These are phyloP conservation scores for Ramaria sp. DNA, from an alignment of 768 basidiomycete genomes.

Conservation along the genomic window DNA sequence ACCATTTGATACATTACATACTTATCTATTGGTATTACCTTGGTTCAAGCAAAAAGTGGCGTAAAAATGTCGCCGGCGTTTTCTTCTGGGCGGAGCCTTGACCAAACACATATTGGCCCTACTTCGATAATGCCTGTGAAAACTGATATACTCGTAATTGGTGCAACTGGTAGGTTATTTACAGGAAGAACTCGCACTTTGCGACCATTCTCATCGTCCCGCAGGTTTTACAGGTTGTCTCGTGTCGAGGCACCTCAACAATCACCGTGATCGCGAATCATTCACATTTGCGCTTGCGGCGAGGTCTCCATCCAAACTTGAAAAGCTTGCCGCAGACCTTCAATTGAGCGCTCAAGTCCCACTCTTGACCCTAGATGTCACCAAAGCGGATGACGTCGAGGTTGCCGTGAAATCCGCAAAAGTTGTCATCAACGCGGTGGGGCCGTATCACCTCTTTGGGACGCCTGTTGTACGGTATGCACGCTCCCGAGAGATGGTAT, in stretches of 20 bases:
- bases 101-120: too few species aligned
- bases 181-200: neutral
- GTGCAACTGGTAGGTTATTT: slow-evolving; percentile 42
- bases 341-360: slow-evolving; percentile 31
- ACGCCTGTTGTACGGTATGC: slow-evolving; percentile 56
- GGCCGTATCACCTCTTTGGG: slow-evolving; percentile 65
- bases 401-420: slow-evolving; percentile 41
- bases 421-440: slow-evolving; percentile 69
- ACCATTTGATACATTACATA: neutral
- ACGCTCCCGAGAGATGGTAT: neutral
- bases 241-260: slow-evolving; percentile 52
- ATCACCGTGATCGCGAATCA: slow-evolving; percentile 43
- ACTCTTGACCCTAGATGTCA: slow-evolving; percentile 48
- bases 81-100: too few species aligned
- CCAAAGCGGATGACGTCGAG: slow-evolving; percentile 41
- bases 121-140: neutral
- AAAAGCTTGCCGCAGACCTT: slow-evolving; percentile 37
- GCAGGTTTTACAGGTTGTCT: slow-evolving; percentile 61
- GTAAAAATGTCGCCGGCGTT: too few species aligned
- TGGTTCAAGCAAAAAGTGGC: too few species aligned
- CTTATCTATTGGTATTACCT: too few species aligned
- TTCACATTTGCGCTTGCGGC: slow-evolving; percentile 67
- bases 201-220: neutral
- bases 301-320: slow-evolving; percentile 53
- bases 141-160: slow-evolving; percentile 53